These are phyloP conservation scores for Porphyrellus cyaneotinctus DNA, from an alignment of 768 basidiomycete species.

Conservation along the genomic window DNA sequence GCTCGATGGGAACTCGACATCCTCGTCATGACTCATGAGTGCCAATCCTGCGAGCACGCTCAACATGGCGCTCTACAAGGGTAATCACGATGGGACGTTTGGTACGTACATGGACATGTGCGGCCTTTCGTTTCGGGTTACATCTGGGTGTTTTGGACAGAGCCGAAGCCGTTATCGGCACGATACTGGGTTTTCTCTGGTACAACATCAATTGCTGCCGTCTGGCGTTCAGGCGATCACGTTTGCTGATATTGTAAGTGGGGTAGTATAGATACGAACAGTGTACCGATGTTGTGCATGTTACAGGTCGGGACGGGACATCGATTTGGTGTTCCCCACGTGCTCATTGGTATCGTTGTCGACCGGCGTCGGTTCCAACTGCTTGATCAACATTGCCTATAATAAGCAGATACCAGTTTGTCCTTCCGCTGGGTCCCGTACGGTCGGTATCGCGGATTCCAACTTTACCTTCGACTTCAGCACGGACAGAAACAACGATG, in stretches of 20 bases:
- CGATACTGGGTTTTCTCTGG: conserved; percentile 67
- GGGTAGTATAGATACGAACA: neutral
- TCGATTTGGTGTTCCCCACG: conserved; percentile 90
- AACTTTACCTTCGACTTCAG: conserved; percentile 74
- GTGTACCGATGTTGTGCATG: conserved; percentile 7
- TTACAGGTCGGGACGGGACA: conserved; percentile 85
- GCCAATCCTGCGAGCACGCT: conserved; percentile 49
- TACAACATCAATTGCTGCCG: conserved; percentile 67
- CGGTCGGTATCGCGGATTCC: conserved; percentile 56
- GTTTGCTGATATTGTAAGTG: conserved; percentile 82
- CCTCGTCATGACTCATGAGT: conserved; percentile 86
- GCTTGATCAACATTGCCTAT: conserved; percentile 87
- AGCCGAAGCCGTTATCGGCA: conserved; percentile 42
- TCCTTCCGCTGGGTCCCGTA: conserved; percentile 47
- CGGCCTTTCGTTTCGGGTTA: neutral
- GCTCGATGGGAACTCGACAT: conserved; percentile 87
- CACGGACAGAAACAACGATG: conserved; percentile 46
- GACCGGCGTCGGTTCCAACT: conserved; percentile 70
- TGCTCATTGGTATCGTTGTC: conserved; percentile 67
- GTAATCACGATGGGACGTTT: conserved; percentile 59
- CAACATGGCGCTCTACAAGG: conserved; percentile 68
- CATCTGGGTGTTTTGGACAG: neutral
- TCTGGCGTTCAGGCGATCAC: conserved; percentile 71
- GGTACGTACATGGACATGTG: conserved; percentile 42
- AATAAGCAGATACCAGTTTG: conserved; percentile 90